phyloP scores from a whole-genome alignment of 1,284 basidiomycete genomes.

The Apiotrichum gamsii region DNA sequence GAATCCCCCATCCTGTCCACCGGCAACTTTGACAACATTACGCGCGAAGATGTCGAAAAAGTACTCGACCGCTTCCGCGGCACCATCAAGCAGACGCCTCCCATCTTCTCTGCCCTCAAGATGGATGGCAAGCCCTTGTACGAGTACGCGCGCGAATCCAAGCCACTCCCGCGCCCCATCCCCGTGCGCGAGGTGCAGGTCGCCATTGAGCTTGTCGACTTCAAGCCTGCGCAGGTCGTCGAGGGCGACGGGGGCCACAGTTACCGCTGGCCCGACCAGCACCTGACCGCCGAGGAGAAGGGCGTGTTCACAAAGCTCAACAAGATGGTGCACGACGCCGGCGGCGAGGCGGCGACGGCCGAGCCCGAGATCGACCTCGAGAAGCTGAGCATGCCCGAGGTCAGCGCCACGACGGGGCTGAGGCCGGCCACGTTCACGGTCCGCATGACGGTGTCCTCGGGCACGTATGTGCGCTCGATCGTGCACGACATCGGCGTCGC shows the following conservation, averaged over 20 bases:
- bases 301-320: constrained; percentile 60
- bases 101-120: constrained; percentile 94
- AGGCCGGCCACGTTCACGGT: constrained; percentile 74
- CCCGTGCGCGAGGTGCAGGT: constrained; percentile 79
- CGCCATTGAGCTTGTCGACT: constrained; percentile 57
- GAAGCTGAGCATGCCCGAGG: constrained; percentile 40
- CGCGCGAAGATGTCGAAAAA: constrained; percentile 64
- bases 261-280: constrained; percentile 67
- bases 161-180: constrained; percentile 86
- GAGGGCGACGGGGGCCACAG: constrained; percentile 49
- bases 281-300: constrained; percentile 63
- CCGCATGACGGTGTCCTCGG: constrained; percentile 86
- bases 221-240: constrained; percentile 40
- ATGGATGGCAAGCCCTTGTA: constrained; percentile 96
- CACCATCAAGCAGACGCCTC: constrained; percentile 80
- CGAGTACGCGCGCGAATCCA: constrained; percentile 87
- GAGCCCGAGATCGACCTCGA: constrained; percentile 31
- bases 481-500: constrained; percentile 82
- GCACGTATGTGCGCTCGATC: constrained; percentile 91
- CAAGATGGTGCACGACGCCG: constrained; percentile 43
- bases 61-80: constrained; percentile 75
- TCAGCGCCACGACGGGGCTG: constrained; percentile 42
- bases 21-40: constrained; percentile 78
- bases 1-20: constrained; percentile 70
- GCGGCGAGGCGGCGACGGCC: constrained; percentile 24